Evolutionary conservation across 257 asterid species (phyloP).

Genomic region (Paraleonurus japonicus): DNA sequence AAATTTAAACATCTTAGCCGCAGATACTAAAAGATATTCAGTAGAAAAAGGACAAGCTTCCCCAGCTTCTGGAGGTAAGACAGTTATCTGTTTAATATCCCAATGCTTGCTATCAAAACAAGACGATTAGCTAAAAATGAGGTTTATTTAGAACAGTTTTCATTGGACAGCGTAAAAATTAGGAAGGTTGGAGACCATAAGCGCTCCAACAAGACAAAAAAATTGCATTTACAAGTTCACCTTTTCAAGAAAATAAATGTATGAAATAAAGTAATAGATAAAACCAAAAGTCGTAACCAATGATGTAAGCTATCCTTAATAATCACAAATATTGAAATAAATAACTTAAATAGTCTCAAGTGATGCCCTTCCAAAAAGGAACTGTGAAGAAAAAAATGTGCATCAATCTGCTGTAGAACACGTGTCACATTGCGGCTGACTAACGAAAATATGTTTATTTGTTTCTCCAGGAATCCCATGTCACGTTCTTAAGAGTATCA

Average conservation of each 20-base stretch:
- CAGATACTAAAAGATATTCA: not conserved
- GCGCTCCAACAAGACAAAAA: not conserved
- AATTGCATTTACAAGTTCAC: not conserved
- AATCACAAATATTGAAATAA: not conserved
- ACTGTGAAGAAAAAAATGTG: not conserved
- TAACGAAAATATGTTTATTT: not conserved
- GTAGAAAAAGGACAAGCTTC: not conserved
- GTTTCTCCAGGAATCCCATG: not conserved
- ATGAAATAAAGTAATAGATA: not conserved
- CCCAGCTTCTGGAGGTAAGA: not conserved
- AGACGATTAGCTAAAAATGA: not conserved
- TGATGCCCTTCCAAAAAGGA: slow-evolving; percentile 1
- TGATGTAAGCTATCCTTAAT: not conserved
- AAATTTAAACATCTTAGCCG: not conserved
- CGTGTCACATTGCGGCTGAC: slow-evolving; percentile 9
- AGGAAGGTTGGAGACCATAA: not conserved
- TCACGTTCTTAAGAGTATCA: not conserved
- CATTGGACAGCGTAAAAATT: not conserved
- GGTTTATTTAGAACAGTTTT: not conserved
- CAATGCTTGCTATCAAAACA: not conserved
- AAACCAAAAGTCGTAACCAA: not conserved
- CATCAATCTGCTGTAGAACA: slow-evolving; percentile 10
- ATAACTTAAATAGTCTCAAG: not conserved
- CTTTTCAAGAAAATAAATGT: not conserved
- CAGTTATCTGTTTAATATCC: not conserved